A percentile compares a stretch with the other conserved stretches of the same genome.
Evolutionary conservation across 768 basidiomycete genomes (phyloP).

Genomic region (Naematelia aurantialba): DNA sequence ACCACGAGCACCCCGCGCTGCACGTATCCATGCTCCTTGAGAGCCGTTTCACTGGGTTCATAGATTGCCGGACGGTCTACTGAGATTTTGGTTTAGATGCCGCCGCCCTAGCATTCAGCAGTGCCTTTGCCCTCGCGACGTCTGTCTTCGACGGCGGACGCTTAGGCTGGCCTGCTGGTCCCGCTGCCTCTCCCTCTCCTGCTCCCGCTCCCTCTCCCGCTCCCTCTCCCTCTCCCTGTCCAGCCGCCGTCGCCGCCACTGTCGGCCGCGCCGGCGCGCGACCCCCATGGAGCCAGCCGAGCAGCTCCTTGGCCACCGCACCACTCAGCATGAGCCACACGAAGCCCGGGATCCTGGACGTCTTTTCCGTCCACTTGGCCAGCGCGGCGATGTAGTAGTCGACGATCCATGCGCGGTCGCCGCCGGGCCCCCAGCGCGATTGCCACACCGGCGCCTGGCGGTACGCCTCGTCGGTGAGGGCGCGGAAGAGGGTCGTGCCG

Average conservation of each 20-base stretch:
- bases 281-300: slow-evolving; percentile 20
- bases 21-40: no score
- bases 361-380: slow-evolving; percentile 2
- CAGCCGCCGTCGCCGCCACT: no score
- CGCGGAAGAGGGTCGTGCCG: slow-evolving; percentile 57
- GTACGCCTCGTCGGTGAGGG: slow-evolving; percentile 66
- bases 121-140: neutral
- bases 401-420: slow-evolving; percentile 15
- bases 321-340: slow-evolving; percentile 8
- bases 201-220: no score
- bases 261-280: no score
- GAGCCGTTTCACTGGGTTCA: no score
- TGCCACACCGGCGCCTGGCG: slow-evolving; percentile 65
- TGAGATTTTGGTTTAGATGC: neutral
- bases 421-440: slow-evolving; percentile 63
- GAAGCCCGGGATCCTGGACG: slow-evolving; percentile 17
- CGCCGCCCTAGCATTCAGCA: neutral
- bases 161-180: no score
- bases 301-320: slow-evolving; percentile 6
- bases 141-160: no score
- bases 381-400: slow-evolving; percentile 17
- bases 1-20: no score
- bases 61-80: neutral
- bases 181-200: no score
- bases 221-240: no score